phyloP scores from a whole-genome alignment of 345 rosid species.

The Acer yangbiense region DNA sequence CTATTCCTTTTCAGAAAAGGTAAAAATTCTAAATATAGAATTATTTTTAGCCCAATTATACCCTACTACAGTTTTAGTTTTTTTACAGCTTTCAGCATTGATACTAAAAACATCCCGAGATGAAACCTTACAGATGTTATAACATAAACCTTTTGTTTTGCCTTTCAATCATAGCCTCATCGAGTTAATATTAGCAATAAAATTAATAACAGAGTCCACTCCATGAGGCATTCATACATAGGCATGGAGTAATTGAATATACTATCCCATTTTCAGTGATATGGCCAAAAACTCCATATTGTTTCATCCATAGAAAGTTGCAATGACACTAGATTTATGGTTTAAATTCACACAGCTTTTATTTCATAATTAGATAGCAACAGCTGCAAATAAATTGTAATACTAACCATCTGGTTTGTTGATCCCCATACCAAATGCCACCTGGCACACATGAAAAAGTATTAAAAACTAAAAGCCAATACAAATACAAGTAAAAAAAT shows the following conservation, averaged over 20 bases:
- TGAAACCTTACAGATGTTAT: background rate
- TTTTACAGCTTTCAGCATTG: background rate
- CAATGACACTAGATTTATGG: background rate
- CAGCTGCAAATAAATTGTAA: background rate
- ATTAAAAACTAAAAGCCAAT: conserved; percentile 17
- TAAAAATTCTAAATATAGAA: background rate
- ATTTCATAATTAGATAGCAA: background rate
- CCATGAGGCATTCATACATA: background rate
- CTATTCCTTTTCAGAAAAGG: too few species aligned
- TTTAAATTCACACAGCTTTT: background rate
- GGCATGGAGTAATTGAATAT: background rate
- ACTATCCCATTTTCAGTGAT: background rate
- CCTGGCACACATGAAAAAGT: conserved; percentile 47
- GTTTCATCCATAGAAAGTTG: background rate
- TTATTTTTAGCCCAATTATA: background rate
- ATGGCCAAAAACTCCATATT: background rate
- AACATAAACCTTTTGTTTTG: background rate
- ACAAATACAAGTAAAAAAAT: conserved; percentile 16
- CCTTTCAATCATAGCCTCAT: background rate
- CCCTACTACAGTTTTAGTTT: background rate
- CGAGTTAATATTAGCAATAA: background rate
- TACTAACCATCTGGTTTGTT: conserved; percentile 98
- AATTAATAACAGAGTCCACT: background rate
- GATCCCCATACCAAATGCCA: conserved; percentile 99
- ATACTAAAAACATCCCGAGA: background rate